These are phyloP conservation scores for Curvularia spicifera DNA, from an alignment of 2,329 filamentous ascomycete species.

Conservation along the genomic window DNA sequence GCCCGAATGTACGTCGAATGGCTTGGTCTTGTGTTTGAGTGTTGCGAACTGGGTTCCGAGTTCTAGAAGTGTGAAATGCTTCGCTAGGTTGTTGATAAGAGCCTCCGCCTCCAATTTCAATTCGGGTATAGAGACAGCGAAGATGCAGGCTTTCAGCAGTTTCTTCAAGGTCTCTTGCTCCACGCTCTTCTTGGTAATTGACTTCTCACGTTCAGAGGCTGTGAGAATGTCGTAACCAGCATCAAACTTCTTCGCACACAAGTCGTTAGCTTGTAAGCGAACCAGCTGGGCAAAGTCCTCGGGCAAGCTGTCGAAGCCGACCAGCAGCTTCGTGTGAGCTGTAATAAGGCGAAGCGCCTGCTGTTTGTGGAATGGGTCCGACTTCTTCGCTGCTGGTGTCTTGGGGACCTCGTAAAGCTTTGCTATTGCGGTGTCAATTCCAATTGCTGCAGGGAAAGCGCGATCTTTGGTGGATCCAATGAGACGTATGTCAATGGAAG, in stretches of 20 bases:
- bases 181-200: conserved; percentile 82
- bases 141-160: conserved; percentile 86
- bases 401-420: conserved; percentile 85
- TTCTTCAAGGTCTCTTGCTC: conserved; percentile 85
- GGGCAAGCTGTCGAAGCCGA: conserved; percentile 85
- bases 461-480: conserved; percentile 89
- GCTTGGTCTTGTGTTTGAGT: conserved; percentile 74
- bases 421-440: conserved; percentile 85
- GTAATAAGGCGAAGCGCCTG: conserved; percentile 89
- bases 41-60: conserved; percentile 84
- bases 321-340: conserved; percentile 85
- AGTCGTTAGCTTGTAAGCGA: conserved; percentile 86
- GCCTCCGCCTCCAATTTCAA: conserved; percentile 76
- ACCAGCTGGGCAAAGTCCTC: conserved; percentile 87
- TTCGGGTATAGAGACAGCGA: conserved; percentile 80
- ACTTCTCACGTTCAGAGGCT: conserved; percentile 78
- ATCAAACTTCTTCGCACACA: conserved; percentile 74
- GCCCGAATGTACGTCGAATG: conserved; percentile 83
- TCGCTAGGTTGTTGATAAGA: conserved; percentile 81
- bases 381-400: conserved; percentile 63
- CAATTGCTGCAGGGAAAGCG: conserved; percentile 84
- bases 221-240: conserved; percentile 74
- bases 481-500: conserved; percentile 86
- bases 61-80: conserved; percentile 90
- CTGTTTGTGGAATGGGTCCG: conserved; percentile 88